Percentiles rank a stretch among this genome's conserved stretches.
These are phyloP conservation scores for Rusavskia elegans DNA, from an alignment of 495 filamentous ascomycete genomes.

Conservation along the genomic window DNA sequence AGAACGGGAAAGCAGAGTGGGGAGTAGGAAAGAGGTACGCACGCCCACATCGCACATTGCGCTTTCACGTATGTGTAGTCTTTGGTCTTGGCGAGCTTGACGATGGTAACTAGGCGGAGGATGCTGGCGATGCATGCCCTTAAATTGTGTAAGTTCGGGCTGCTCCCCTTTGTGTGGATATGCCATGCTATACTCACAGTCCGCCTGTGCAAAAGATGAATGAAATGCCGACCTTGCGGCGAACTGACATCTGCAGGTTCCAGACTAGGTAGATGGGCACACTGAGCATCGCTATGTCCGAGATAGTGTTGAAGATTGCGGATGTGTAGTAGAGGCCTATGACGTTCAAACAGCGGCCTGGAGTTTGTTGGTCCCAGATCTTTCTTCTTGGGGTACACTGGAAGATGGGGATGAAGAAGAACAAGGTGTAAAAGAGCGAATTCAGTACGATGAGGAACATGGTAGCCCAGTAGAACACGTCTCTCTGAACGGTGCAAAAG, in stretches of 20 bases:
- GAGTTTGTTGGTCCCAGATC: conserved; percentile 2
- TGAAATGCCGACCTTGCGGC: not conserved
- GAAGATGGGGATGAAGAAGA: conserved; percentile 1
- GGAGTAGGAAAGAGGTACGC: not conserved
- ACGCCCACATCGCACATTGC: not conserved
- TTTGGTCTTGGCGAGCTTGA: not conserved
- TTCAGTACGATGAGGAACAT: conserved; percentile 5
- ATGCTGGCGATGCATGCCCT: not conserved
- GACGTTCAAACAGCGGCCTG: conserved; percentile 16
- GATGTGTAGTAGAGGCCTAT: conserved; percentile 10
- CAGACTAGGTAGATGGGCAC: conserved; percentile 16
- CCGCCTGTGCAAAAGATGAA: not conserved
- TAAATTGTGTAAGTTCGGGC: not conserved
- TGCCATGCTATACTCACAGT: not conserved
- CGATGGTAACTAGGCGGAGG: not conserved
- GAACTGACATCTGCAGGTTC: conserved; percentile 13
- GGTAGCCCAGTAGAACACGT: conserved; percentile 2
- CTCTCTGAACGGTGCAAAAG: not conserved
- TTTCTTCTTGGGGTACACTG: conserved; percentile 3
- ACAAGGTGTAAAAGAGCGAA: not conserved
- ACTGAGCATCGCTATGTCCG: conserved; percentile 17
- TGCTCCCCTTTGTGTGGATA: no score
- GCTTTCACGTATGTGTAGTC: not conserved
- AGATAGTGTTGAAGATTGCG: conserved; percentile 16
- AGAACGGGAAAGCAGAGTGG: no score